Conservation (phyloP, 1,139 yeast genomes). For the Taiozyma sp. region DNA sequence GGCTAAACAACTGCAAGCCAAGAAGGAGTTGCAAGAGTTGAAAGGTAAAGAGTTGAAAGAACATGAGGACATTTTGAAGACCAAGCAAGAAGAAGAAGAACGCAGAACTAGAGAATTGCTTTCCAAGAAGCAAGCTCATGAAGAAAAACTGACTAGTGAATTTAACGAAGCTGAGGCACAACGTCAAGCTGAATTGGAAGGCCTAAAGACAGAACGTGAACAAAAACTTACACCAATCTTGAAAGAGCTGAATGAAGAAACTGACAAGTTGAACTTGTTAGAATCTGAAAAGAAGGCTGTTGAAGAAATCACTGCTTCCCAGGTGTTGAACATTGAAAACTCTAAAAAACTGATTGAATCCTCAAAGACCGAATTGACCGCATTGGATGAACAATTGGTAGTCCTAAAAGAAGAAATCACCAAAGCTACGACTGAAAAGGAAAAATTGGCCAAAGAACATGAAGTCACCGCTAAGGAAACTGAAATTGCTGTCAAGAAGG, state of each 20-base stretch:
- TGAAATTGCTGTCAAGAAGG: slow-evolving; percentile 18
- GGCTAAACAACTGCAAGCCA: slow-evolving; percentile 17
- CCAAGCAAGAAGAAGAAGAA: slow-evolving; percentile 22
- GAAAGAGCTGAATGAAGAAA: slow-evolving; percentile 18
- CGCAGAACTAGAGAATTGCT: slow-evolving; percentile 20
- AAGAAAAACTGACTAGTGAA: slow-evolving; percentile 23
- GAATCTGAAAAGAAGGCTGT: slow-evolving; percentile 22
- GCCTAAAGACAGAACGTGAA: slow-evolving; percentile 20
- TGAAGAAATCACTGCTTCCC: slow-evolving; percentile 20
- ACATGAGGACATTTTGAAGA: slow-evolving; percentile 17
- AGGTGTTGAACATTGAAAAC: slow-evolving; percentile 19
- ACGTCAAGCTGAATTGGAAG: slow-evolving; percentile 23
- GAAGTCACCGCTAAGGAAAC: slow-evolving; percentile 24
- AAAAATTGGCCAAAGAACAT: slow-evolving; percentile 24
- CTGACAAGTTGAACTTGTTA: slow-evolving; percentile 19
- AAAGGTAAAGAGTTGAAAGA: slow-evolving; percentile 23
- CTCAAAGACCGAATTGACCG: slow-evolving; percentile 18
- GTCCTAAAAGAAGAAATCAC: slow-evolving; percentile 23
- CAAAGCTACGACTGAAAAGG: slow-evolving; percentile 23
- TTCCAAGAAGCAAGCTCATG: slow-evolving; percentile 17
- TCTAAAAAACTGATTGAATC: slow-evolving; percentile 19
- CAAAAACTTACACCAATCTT: slow-evolving; percentile 21
- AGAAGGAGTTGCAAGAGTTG: slow-evolving; percentile 19
- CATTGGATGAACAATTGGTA: slow-evolving; percentile 22
- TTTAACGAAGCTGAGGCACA: slow-evolving; percentile 21